Conservation (phyloP, 2,329 filamentous ascomycete species). For the Whalleya microplaca region DNA sequence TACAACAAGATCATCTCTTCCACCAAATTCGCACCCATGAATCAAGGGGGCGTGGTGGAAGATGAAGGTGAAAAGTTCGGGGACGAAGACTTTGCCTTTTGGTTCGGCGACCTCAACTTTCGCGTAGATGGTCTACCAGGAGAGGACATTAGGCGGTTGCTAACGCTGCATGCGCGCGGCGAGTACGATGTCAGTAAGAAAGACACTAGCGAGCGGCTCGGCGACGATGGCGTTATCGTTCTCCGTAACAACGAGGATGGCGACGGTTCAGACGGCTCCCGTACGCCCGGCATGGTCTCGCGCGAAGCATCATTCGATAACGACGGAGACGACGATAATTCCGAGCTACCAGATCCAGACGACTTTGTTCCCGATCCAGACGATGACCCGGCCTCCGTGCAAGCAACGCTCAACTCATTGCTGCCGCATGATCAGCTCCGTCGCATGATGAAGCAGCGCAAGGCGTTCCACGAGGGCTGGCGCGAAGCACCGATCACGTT, state of each 20-base stretch:
- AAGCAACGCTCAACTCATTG: conserved; percentile 85
- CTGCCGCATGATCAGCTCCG: conserved; percentile 87
- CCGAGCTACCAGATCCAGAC: conserved; percentile 62
- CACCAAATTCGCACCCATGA: conserved; percentile 77
- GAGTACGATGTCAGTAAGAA: conserved; percentile 67
- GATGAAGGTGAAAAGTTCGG: conserved; percentile 74
- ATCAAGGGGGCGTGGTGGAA: conserved; percentile 64
- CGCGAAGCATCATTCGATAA: conserved; percentile 37
- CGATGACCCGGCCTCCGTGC: conserved; percentile 82
- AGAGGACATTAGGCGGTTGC: conserved; percentile 82
- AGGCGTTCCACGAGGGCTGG: conserved; percentile 90
- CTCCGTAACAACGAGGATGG: conserved; percentile 55
- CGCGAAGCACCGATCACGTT: conserved; percentile 86
- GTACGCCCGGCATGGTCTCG: conserved; percentile 37
- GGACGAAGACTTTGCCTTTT: conserved; percentile 92
- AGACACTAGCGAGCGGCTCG: conserved; percentile 42
- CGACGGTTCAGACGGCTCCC: conserved; percentile 42
- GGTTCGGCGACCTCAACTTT: conserved; percentile 97
- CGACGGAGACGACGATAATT: conserved; percentile 37
- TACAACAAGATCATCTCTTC: conserved; percentile 75
- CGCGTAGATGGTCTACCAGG: conserved; percentile 85
- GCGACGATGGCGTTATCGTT: conserved; percentile 56
- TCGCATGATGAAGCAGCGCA: conserved; percentile 73
- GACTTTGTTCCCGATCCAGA: conserved; percentile 69
- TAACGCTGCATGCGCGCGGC: conserved; percentile 80